These are phyloP conservation scores for Verticillium tricorpus DNA, from an alignment of 2,329 filamentous ascomycete genomes.

Conservation along the genomic window DNA sequence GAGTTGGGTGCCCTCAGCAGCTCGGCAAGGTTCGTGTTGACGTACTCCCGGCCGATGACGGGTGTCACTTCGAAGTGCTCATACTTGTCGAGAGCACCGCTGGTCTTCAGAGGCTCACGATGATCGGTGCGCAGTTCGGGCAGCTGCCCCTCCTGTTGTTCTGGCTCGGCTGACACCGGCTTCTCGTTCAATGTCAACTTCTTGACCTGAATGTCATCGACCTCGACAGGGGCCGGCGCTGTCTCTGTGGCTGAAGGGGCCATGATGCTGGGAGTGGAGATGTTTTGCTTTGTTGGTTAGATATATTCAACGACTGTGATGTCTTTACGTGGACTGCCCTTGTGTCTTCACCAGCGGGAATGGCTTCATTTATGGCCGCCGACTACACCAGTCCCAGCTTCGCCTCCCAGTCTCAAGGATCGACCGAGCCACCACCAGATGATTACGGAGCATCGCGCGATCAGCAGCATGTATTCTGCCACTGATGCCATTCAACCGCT, in stretches of 20 bases:
- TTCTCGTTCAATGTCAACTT: not conserved
- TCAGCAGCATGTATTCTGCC: constrained; percentile 4
- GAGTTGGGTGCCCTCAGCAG: constrained; percentile 56
- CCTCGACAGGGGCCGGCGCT: constrained; percentile 1
- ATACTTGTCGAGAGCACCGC: constrained; percentile 45
- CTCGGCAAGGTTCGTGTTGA: constrained; percentile 55
- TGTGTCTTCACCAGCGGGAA: not conserved
- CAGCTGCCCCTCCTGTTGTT: constrained; percentile 4
- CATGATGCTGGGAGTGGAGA: constrained; percentile 1
- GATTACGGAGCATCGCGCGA: constrained; percentile 6
- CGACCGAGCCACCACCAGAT: not conserved
- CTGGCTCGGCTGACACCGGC: not conserved
- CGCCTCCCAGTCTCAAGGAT: not conserved
- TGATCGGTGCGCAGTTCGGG: constrained; percentile 9
- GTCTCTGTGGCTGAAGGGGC: constrained; percentile 11
- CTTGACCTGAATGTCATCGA: constrained; percentile 3
- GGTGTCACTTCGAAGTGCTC: constrained; percentile 57
- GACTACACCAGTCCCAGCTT: not conserved
- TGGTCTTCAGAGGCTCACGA: constrained; percentile 39
- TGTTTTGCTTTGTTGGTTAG: not conserved
- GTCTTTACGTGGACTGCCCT: not conserved
- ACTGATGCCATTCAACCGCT: not conserved
- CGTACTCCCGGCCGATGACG: constrained; percentile 57
- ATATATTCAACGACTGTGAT: too few relatives aligned
- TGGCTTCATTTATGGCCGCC: constrained; percentile 3